Percentiles rank a stretch among this genome's conserved stretches.
These are phyloP conservation scores for Priceomyces carsonii DNA, from an alignment of 805 yeast genomes.

Conservation along the genomic window DNA sequence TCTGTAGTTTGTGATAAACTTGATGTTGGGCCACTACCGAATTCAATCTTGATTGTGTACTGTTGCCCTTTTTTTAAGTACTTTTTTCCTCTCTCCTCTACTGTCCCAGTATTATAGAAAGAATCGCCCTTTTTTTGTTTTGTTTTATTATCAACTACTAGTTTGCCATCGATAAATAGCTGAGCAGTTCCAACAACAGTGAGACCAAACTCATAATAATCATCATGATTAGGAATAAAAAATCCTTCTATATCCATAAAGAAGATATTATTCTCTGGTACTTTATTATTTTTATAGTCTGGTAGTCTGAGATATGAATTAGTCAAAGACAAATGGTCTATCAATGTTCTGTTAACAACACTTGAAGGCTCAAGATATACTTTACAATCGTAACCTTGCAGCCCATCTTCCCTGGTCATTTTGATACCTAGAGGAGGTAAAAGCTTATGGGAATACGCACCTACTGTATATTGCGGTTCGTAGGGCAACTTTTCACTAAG, in stretches of 20 bases:
- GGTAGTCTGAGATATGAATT: constrained; percentile 18
- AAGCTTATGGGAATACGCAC: constrained; percentile 32
- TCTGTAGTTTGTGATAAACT: constrained; percentile 15
- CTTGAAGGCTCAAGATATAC: constrained; percentile 18
- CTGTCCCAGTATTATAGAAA: constrained; percentile 52
- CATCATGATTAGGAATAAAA: constrained; percentile 47
- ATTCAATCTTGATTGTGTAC: constrained; percentile 49
- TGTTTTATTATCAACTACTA: constrained; percentile 58
- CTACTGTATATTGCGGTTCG: constrained; percentile 26
- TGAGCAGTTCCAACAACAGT: constrained; percentile 56
- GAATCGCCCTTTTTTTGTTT: constrained; percentile 49
- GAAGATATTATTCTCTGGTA: constrained; percentile 25
- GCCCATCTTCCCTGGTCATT: constrained; percentile 20
- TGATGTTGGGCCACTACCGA: constrained; percentile 40
- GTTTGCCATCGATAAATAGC: constrained; percentile 50
- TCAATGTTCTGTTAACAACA: constrained; percentile 4
- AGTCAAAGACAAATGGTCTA: constrained; percentile 19
- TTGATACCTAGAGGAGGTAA: constrained; percentile 27
- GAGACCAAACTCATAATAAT: constrained; percentile 52
- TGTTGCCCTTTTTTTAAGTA: constrained; percentile 42
- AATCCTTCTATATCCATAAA: constrained; percentile 46
- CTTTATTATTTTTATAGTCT: constrained; percentile 19
- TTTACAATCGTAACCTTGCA: constrained; percentile 22
- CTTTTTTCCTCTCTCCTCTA: constrained; percentile 44
- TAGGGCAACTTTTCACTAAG: constrained; percentile 15